Evolutionary conservation across 2,329 filamentous ascomycete genomes (phyloP), one percentile per base, ranked within the genome.

Genomic region (Trichophyton mentagrophytes): DNA sequence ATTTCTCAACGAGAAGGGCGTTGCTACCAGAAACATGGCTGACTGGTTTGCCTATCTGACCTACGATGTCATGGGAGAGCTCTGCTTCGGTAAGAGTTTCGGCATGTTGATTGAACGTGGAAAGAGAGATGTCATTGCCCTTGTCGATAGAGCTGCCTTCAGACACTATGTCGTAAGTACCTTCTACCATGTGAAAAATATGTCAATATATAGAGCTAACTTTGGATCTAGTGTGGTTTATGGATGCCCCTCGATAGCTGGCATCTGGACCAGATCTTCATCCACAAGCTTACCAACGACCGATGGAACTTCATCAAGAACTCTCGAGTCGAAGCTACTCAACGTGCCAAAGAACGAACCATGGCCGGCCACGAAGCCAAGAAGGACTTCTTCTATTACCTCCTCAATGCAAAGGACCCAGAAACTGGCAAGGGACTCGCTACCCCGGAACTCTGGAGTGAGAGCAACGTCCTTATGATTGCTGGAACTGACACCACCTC

Each of bases 111-210:
- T 74, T 44, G 67, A 70, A 65, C 74, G 69, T 60, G 72, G 65
- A 60, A 73, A 63, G 80, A 83, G 85, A 30, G 86, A 87, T 64
- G 85, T 86, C 22, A 78, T 88, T 58, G 80, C 83, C 22, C 72
- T 89, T 44, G 83, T 89, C 13, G 84, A 85, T 65, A 80, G 82
- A 27, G 86, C 86, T 25, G 85, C 85, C 0, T 85, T 85, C 57
- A 78, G 85, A 62, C 65, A 69, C 17, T 73, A 70, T 58, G 64
- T 65, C 57, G 64, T 62, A 57, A 60, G 62, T 58, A 22, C 85
- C 88, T 69, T 78, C 55, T 44, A 6, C 3, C 87, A 55, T 83
- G 88, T 65, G 85, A 87, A 69, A 38, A 15, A 27, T 17, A 17
- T 36, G 20, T 42, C 11, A 33, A 49, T 42, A 33, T 38, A 15